These are phyloP conservation scores for Dacryopinax primogenitus DNA, from an alignment of 768 basidiomycete genomes.

Conservation along the genomic window DNA sequence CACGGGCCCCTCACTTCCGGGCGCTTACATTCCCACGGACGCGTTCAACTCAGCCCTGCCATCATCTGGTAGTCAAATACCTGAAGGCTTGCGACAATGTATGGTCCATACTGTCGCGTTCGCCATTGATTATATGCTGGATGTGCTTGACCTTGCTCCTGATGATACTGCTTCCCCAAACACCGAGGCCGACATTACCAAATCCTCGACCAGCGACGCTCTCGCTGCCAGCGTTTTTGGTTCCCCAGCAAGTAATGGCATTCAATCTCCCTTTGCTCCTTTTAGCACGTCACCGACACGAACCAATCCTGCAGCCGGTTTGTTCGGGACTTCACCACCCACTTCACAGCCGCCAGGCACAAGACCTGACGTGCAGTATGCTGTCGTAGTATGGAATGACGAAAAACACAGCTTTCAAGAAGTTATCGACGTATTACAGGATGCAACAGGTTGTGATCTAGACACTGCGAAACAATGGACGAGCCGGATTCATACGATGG, in stretches of 20 bases:
- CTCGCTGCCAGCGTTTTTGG: slow-evolving; percentile 56
- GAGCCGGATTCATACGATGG: slow-evolving; percentile 49
- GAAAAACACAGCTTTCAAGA: slow-evolving; percentile 93
- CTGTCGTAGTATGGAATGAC: slow-evolving; percentile 87
- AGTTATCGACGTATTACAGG: slow-evolving; percentile 58
- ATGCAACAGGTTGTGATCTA: slow-evolving; percentile 37
- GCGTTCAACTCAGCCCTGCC: slow-evolving; percentile 31
- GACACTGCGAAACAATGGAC: slow-evolving; percentile 48
- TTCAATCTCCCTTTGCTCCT: background rate
- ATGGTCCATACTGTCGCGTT: slow-evolving; percentile 63
- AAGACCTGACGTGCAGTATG: slow-evolving; percentile 25
- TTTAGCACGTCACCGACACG: background rate
- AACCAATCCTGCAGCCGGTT: background rate
- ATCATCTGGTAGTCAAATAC: slow-evolving; percentile 44
- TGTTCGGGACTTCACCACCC: slow-evolving; percentile 11
- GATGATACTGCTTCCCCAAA: slow-evolving; percentile 58
- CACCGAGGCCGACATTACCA: slow-evolving; percentile 54
- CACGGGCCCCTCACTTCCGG: slow-evolving; percentile 24
- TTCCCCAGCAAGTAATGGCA: slow-evolving; percentile 1
- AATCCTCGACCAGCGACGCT: slow-evolving; percentile 65
- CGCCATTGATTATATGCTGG: slow-evolving; percentile 69
- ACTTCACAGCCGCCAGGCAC: slow-evolving; percentile 17
- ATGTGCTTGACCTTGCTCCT: slow-evolving; percentile 69
- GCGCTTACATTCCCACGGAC: slow-evolving; percentile 25
- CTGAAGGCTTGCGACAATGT: slow-evolving; percentile 56